A percentile compares a stretch with the other conserved stretches of the same genome.
Evolutionary conservation across 768 basidiomycete genomes (phyloP).

Genomic region (Lactifluus subvellereus): DNA sequence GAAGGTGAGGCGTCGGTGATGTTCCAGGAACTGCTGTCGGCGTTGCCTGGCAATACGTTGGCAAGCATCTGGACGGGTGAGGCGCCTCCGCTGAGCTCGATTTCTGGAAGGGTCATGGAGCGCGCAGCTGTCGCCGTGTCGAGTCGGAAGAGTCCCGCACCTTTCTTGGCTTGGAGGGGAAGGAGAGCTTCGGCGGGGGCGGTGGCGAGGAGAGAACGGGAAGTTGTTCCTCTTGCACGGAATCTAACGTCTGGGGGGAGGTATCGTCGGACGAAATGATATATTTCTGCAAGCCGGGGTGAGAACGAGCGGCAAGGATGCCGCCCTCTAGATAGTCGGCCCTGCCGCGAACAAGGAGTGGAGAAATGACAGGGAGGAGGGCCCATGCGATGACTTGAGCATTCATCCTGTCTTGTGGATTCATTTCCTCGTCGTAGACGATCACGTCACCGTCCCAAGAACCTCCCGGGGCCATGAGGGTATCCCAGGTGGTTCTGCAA

Average conservation of each 20-base stretch:
- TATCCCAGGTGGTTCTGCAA: conserved; percentile 68
- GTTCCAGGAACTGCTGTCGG: conserved; percentile 37
- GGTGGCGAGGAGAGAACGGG: conserved; percentile 10
- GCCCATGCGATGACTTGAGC: conserved; percentile 60
- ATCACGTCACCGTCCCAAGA: conserved; percentile 75
- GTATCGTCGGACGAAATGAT: conserved; percentile 37
- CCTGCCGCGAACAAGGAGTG: conserved; percentile 49
- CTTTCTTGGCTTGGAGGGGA: conserved; percentile 29
- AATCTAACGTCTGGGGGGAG: conserved; percentile 24
- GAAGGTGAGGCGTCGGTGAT: conserved; percentile 50
- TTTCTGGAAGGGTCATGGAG: conserved; percentile 48
- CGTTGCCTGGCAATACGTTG: conserved; percentile 34
- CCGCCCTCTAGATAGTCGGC: conserved; percentile 73
- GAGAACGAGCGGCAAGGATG: conserved; percentile 52
- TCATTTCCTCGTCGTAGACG: conserved; percentile 76
- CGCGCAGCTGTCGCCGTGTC: conserved; percentile 52
- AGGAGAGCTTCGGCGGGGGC: conserved; percentile 18
- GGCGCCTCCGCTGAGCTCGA: conserved; percentile 40
- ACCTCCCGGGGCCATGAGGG: conserved; percentile 40
- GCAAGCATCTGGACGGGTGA: conserved; percentile 59
- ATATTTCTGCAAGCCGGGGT: conserved; percentile 49
- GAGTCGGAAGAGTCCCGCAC: conserved; percentile 60
- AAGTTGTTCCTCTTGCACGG: conserved; percentile 29
- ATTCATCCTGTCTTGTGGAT: conserved; percentile 54
- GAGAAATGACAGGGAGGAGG: conserved; percentile 55